phyloP scores from a whole-genome alignment of 371 early-diverging fungal genomes.

The Haplosporangium sp. region DNA sequence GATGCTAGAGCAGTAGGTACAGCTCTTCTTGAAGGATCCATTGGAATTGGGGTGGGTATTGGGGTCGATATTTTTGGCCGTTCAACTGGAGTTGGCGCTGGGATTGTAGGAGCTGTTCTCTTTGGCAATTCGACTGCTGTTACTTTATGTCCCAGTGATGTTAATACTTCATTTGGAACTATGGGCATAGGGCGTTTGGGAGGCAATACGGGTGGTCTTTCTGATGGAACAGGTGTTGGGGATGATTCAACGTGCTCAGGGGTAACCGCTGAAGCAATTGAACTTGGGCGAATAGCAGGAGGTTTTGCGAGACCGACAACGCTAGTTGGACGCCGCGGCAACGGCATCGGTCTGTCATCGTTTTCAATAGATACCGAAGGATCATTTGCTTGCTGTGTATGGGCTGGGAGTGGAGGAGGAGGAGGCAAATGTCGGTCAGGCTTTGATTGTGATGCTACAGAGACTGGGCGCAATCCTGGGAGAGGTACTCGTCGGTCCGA shows the following conservation, averaged over 20 bases:
- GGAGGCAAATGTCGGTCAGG: conserved; percentile 11
- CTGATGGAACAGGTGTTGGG: background rate
- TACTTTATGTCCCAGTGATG: background rate
- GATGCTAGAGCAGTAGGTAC: background rate
- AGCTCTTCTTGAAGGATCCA: background rate
- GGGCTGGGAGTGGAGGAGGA: background rate
- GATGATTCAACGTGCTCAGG: background rate
- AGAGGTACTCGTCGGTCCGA: background rate
- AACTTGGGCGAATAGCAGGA: conserved; percentile 1
- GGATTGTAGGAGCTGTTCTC: background rate
- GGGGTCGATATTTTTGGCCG: background rate
- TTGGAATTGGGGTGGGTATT: background rate
- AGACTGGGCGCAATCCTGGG: conserved; percentile 4
- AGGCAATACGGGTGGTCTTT: background rate
- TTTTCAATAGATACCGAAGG: background rate
- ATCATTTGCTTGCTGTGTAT: background rate
- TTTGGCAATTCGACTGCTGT: conserved; percentile 2
- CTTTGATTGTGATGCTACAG: conserved; percentile 4
- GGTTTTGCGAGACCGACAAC: conserved; percentile 8
- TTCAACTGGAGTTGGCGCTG: background rate
- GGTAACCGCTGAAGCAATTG: background rate
- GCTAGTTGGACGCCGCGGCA: conserved; percentile 1
- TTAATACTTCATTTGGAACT: background rate
- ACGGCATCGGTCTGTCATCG: background rate
- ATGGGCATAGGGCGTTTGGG: conserved; percentile 7